Percentiles rank a stretch among this genome's conserved stretches.
Conservation (phyloP, 768 basidiomycete genomes). For the Gautieria morchelliformis region DNA sequence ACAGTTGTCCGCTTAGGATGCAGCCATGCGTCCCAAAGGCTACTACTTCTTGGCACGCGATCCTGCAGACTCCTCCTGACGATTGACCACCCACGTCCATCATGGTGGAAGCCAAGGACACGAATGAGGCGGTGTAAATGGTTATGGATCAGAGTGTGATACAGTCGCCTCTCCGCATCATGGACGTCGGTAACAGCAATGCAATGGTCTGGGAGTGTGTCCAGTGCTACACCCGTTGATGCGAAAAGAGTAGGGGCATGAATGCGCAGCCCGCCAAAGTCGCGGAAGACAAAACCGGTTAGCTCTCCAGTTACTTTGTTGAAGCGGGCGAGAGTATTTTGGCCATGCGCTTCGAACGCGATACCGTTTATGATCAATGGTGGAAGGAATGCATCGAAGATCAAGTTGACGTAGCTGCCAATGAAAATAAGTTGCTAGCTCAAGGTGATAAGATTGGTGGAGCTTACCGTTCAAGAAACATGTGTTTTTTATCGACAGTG, state of each 20-base stretch:
- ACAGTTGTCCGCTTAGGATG: constrained; percentile 16
- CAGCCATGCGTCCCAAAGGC: constrained; percentile 36
- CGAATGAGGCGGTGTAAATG: constrained; percentile 49
- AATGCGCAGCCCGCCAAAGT: constrained; percentile 48
- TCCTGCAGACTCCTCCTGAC: constrained; percentile 35
- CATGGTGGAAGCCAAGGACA: constrained; percentile 40
- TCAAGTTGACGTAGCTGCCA: constrained; percentile 39
- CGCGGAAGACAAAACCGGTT: constrained; percentile 44
- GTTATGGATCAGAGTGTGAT: constrained; percentile 52
- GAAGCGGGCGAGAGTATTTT: constrained; percentile 44
- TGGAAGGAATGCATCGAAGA: constrained; percentile 42
- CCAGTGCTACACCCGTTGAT: constrained; percentile 33
- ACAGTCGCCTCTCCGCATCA: constrained; percentile 47
- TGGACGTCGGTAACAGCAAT: constrained; percentile 37
- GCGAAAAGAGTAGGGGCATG: constrained; percentile 38
- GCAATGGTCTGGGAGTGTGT: constrained; percentile 45
- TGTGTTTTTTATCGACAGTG: constrained; percentile 34
- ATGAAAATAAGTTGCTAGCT: not conserved
- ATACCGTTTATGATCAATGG: constrained; percentile 44
- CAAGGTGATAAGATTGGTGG: not conserved
- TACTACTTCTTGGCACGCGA: constrained; percentile 36
- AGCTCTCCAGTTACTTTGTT: constrained; percentile 32
- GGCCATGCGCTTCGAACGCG: constrained; percentile 54
- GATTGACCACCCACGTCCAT: constrained; percentile 43
- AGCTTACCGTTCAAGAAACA: constrained; percentile 38